Percentiles rank a stretch among this genome's conserved stretches.
These are phyloP conservation scores for Amanita molliuscula DNA, from an alignment of 768 basidiomycete genomes.

Conservation along the genomic window DNA sequence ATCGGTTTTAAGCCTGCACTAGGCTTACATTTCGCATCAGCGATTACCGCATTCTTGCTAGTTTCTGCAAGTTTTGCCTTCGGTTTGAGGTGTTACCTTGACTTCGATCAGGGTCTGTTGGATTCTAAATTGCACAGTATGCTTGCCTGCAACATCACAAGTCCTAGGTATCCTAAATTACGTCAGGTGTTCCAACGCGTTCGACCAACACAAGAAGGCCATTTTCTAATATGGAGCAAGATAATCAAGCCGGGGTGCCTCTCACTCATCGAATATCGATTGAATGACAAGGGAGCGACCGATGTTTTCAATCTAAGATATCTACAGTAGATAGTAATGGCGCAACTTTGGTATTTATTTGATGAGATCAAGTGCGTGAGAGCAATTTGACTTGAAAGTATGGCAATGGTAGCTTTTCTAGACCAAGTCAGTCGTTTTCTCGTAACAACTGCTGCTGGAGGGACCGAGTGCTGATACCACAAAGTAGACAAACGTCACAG, in stretches of 20 bases:
- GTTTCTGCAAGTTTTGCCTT: constrained; percentile 66
- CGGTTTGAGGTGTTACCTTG: constrained; percentile 69
- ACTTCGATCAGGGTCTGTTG: constrained; percentile 75
- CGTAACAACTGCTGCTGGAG: background rate
- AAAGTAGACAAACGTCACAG: constrained; percentile 45
- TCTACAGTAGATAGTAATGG: background rate
- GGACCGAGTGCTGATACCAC: background rate
- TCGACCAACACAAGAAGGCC: constrained; percentile 32
- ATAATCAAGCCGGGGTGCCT: constrained; percentile 43
- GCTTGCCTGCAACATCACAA: constrained; percentile 20
- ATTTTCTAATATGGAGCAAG: constrained; percentile 32
- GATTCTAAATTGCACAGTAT: constrained; percentile 68
- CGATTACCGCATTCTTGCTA: constrained; percentile 66
- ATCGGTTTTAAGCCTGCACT: background rate
- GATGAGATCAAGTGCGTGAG: background rate
- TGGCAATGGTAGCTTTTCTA: constrained; percentile 22
- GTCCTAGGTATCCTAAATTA: background rate
- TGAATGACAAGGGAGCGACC: constrained; percentile 32
- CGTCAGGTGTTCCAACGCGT: constrained; percentile 37
- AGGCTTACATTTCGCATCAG: constrained; percentile 23
- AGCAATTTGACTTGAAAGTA: background rate
- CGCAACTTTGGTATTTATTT: background rate
- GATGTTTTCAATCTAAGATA: background rate
- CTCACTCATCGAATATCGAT: constrained; percentile 66
- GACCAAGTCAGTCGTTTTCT: constrained; percentile 21